These are phyloP conservation scores for Serendipita sp. DNA, from an alignment of 768 basidiomycete genomes.

Conservation along the genomic window DNA sequence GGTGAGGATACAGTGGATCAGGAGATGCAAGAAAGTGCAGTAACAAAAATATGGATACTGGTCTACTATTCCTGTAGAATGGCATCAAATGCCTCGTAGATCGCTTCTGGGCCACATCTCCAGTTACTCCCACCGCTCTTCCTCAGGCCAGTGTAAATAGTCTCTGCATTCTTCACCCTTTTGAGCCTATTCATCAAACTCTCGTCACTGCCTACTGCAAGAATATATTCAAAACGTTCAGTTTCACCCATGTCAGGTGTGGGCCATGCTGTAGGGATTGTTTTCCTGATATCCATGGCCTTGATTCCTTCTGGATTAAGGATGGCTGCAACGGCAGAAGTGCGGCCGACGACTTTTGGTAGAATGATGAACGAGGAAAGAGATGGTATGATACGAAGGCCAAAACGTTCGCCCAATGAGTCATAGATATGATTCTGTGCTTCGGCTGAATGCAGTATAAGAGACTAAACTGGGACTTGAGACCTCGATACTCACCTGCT, in stretches of 20 bases:
- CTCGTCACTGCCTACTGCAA: constrained; percentile 61
- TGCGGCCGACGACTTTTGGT: constrained; percentile 67
- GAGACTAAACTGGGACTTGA: not conserved
- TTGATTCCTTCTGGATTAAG: constrained; percentile 42
- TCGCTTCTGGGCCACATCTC: not conserved
- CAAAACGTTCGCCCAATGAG: constrained; percentile 68
- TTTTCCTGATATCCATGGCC: constrained; percentile 13
- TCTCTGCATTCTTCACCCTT: constrained; percentile 56
- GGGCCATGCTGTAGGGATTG: constrained; percentile 20
- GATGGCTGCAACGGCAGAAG: constrained; percentile 70
- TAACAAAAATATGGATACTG: not conserved
- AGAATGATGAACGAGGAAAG: constrained; percentile 65
- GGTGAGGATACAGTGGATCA: no score
- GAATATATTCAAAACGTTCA: constrained; percentile 33
- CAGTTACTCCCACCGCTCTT: constrained; percentile 2
- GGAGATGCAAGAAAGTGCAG: not conserved
- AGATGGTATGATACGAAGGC: constrained; percentile 64
- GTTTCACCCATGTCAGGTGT: constrained; percentile 23
- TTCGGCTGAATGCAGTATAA: constrained; percentile 29
- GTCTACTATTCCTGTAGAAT: not conserved
- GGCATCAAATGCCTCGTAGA: not conserved
- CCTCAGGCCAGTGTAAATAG: constrained; percentile 45
- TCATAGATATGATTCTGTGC: constrained; percentile 89
- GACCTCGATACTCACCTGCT: constrained; percentile 22
- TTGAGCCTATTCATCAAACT: constrained; percentile 59